Base-by-base conservation (phyloP, 257 asterid genomes). In the Osmanthus fragrans region DNA sequence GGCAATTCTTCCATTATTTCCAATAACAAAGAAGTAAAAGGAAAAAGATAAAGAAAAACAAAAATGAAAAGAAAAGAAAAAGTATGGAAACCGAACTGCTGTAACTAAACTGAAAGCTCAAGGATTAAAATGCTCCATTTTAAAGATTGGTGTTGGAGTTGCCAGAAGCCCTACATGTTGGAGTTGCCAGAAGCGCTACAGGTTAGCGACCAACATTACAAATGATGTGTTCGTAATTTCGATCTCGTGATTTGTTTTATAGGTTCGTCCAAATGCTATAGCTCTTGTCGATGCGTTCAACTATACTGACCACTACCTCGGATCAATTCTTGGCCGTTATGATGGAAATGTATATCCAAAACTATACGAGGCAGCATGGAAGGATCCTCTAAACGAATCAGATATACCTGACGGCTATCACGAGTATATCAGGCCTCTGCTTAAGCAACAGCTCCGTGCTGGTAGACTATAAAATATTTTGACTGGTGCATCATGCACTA, bases 331-430 rank as follows among this genome's bases (percentile, higher is more conserved):
- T 6, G 98, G 99, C 7, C 80, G 97, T 29, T 93, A 90, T 6
- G 99, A 96, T 51, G 99, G 99, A 36, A 93, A 96, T 69, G 99
- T 96, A 70, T 96, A 96, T 78, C 98, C 98, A 5, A 90, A 92
- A 67, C 97, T 96, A 36, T 96, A 93, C 4, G 96, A 90, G 79
- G 99, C 91, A 29, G 98, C 98, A 21, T 92, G 97, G 98, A 93
- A 90, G 84, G 97, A 93, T 79, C 98, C 99, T 11, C 70, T 96
- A 76, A 96, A 96, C 25, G 92, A 96, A 2, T 60, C 94, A 1
- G 92, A 80, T 33, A 29, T 96, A 21, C 86, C 97, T 1, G 98
- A 90, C 64, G 98, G 99, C 71, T 93, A 87, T 82, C 90, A 89
- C 11, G 94, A 96, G 79, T 96, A 93, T 72, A 65, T 96, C 29